phyloP scores from a whole-genome alignment of 371 early-diverging fungal genomes.

The Rhizopus microsporus region DNA sequence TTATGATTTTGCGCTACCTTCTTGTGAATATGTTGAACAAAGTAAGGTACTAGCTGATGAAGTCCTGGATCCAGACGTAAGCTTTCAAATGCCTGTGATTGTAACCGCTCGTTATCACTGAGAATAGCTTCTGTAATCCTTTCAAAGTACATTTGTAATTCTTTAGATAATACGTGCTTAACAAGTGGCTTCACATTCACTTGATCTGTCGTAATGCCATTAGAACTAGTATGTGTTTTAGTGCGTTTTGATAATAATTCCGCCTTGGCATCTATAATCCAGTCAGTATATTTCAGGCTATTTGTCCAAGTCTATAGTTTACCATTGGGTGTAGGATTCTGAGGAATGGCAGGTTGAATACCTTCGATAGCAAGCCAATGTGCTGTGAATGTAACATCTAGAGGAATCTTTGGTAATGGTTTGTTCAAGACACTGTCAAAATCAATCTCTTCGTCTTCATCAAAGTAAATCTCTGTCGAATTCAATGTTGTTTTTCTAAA shows the following conservation, averaged over 20 bases:
- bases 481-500: slow-evolving; percentile 73
- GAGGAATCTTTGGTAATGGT: slow-evolving; percentile 94
- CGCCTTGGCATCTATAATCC: slow-evolving; percentile 50
- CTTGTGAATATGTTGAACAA: slow-evolving; percentile 94
- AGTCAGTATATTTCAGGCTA: not conserved
- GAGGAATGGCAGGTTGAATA: slow-evolving; percentile 98
- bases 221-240: slow-evolving; percentile 42
- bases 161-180: slow-evolving; percentile 94
- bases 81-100: slow-evolving; percentile 85
- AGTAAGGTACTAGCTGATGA: slow-evolving; percentile 98
- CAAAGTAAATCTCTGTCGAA: slow-evolving; percentile 80
- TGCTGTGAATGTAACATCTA: slow-evolving; percentile 87
- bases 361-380: slow-evolving; percentile 99
- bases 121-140: slow-evolving; percentile 89
- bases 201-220: slow-evolving; percentile 46
- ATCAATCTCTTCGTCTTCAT: slow-evolving; percentile 98
- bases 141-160: slow-evolving; percentile 97
- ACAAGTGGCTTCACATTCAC: slow-evolving; percentile 82
- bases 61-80: slow-evolving; percentile 93
- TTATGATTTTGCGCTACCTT: slow-evolving; percentile 80
- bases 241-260: slow-evolving; percentile 57
- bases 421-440: slow-evolving; percentile 89
- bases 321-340: slow-evolving; percentile 93
- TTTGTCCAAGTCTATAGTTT: slow-evolving; percentile 9
- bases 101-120: slow-evolving; percentile 71